Percentiles rank a stretch among this genome's conserved stretches.
These are phyloP conservation scores for Cyberlindnera saturnus DNA, from an alignment of 805 yeast species.

Conservation along the genomic window DNA sequence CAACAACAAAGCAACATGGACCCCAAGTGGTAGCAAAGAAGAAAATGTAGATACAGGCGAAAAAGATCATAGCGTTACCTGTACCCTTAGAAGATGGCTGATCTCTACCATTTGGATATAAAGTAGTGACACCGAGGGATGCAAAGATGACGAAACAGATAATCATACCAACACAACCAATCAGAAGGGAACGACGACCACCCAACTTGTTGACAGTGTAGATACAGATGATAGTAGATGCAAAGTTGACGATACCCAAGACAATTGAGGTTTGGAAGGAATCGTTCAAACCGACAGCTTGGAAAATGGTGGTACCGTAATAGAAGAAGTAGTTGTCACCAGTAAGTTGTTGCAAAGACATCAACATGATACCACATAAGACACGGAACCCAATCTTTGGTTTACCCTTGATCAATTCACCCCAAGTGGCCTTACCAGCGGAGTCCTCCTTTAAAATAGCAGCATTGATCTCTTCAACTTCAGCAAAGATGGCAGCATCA, in stretches of 20 bases:
- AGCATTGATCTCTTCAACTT: constrained; percentile 50
- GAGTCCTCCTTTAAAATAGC: constrained; percentile 54
- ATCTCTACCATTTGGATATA: constrained; percentile 37
- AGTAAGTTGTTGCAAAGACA: constrained; percentile 62
- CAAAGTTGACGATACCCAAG: constrained; percentile 55
- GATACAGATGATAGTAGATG: constrained; percentile 46
- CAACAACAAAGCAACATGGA: constrained; percentile 57
- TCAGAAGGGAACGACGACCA: constrained; percentile 41
- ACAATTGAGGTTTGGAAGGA: constrained; percentile 54
- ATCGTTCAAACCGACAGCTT: constrained; percentile 53
- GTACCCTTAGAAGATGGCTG: constrained; percentile 45
- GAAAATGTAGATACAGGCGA: constrained; percentile 64
- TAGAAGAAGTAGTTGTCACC: constrained; percentile 66
- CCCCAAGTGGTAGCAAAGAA: constrained; percentile 75
- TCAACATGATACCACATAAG: constrained; percentile 47
- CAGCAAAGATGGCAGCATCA: constrained; percentile 49
- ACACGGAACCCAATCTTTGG: constrained; percentile 49
- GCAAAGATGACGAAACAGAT: constrained; percentile 45
- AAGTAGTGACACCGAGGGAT: constrained; percentile 50
- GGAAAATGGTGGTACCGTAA: constrained; percentile 58
- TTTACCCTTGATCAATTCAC: constrained; percentile 58
- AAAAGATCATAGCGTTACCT: constrained; percentile 66
- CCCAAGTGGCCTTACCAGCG: constrained; percentile 65
- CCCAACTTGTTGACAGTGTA: constrained; percentile 49
- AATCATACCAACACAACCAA: constrained; percentile 45